Percentiles rank a stretch among this genome's conserved stretches.
phyloP scores from a whole-genome alignment of 2,329 filamentous ascomycete genomes.

The Trichoderma oligosporum region DNA sequence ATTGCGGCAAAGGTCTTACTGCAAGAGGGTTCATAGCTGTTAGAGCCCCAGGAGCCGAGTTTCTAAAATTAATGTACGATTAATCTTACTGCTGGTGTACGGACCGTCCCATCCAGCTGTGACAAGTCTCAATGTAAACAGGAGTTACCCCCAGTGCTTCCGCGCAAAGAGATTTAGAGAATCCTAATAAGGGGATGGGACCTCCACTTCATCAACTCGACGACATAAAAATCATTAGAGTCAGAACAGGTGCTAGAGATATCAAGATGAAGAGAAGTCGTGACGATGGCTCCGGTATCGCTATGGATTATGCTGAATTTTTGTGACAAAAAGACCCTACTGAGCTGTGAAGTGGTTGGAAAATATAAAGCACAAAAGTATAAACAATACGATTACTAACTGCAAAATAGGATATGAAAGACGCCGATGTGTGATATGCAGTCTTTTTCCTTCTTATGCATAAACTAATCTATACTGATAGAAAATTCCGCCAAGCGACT shows the following conservation, averaged over 20 bases:
- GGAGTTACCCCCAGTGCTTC: conserved; percentile 16
- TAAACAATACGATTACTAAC: neutral
- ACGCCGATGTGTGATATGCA: neutral
- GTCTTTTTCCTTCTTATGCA: neutral
- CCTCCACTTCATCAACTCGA: neutral
- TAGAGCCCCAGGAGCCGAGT: conserved; percentile 22
- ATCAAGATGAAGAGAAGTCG: neutral
- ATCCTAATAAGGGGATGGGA: neutral
- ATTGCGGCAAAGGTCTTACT: conserved; percentile 23
- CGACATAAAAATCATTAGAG: neutral
- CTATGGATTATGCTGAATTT: too few relatives aligned
- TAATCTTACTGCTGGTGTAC: conserved; percentile 25
- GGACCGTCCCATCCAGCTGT: conserved; percentile 19
- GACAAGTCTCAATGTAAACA: conserved; percentile 19
- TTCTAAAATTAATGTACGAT: conserved; percentile 31
- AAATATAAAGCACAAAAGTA: too few relatives aligned
- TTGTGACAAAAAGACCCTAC: too few relatives aligned
- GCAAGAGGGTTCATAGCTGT: conserved; percentile 22
- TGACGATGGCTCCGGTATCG: neutral
- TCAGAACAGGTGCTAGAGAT: neutral
- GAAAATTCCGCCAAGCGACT: neutral
- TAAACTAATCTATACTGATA: neutral
- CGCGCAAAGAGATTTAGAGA: neutral
- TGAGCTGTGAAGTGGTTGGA: too few relatives aligned
- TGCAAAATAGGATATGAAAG: neutral